Evolutionary conservation across 2,329 filamentous ascomycete genomes (phyloP).

Genomic region (Ceratocystis cubensis): DNA sequence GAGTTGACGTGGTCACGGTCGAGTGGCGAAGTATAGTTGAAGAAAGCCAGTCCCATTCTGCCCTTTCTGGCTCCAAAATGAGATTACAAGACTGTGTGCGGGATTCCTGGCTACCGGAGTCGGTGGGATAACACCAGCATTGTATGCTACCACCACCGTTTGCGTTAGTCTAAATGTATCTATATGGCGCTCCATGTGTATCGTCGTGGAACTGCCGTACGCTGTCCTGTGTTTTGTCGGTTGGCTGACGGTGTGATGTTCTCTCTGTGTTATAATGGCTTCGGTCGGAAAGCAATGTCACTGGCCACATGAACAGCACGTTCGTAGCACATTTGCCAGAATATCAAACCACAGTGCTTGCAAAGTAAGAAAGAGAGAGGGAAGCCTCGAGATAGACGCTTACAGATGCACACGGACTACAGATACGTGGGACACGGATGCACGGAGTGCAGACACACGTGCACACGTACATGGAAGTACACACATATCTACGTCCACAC

Average conservation of each 20-base stretch:
- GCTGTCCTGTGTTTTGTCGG: background rate
- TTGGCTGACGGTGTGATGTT: background rate
- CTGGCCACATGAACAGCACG: background rate
- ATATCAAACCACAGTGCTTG: background rate
- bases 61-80: too few relatives aligned
- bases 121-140: background rate
- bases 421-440: too few relatives aligned
- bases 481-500: background rate
- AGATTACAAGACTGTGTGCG: too few relatives aligned
- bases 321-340: background rate
- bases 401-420: background rate
- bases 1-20: too few relatives aligned
- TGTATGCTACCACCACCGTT: background rate
- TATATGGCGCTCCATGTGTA: background rate
- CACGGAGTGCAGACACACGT: too few relatives aligned
- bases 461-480: too few relatives aligned
- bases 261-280: background rate
- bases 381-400: background rate
- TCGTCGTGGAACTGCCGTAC: background rate
- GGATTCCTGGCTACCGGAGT: too few relatives aligned
- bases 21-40: too few relatives aligned
- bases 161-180: background rate
- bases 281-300: conserved; percentile 1
- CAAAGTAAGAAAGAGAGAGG: background rate
- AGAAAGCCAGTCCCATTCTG: too few relatives aligned